Percentiles rank a stretch among this genome's conserved stretches.
Evolutionary conservation across 1,139 yeast genomes (phyloP).

Genomic region (Diutina rugosa): DNA sequence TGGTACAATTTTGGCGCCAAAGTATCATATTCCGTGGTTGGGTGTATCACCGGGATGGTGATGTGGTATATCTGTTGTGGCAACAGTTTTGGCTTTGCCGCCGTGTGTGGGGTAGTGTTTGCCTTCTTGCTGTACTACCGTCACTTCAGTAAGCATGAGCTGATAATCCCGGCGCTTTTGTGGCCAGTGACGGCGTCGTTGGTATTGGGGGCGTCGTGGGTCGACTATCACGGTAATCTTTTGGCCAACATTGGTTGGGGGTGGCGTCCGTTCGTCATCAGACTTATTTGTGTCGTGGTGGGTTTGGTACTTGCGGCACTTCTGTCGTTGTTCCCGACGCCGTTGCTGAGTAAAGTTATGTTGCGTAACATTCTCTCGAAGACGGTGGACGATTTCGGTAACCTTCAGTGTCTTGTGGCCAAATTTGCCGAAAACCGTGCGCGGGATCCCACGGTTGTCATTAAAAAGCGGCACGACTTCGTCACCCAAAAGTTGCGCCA

Average conservation of each 20-base stretch:
- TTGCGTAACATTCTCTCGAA: constrained; percentile 15
- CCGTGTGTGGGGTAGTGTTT: constrained; percentile 17
- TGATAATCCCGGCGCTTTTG: constrained; percentile 18
- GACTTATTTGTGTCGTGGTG: constrained; percentile 17
- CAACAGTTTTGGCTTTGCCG: constrained; percentile 20
- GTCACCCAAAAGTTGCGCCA: constrained; percentile 13
- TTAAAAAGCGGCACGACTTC: constrained; percentile 12
- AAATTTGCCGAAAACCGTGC: constrained; percentile 15
- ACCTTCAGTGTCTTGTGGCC: constrained; percentile 17
- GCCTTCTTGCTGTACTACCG: constrained; percentile 15
- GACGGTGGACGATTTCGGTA: constrained; percentile 11
- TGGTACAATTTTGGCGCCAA: constrained; percentile 17
- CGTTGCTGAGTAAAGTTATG: constrained; percentile 18
- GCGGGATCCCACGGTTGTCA: constrained; percentile 11
- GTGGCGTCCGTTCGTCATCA: constrained; percentile 15
- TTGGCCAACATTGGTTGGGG: constrained; percentile 17
- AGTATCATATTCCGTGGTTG: constrained; percentile 17
- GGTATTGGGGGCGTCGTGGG: constrained; percentile 26
- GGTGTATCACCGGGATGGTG: constrained; percentile 20
- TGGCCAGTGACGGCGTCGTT: constrained; percentile 17
- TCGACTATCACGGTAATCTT: constrained; percentile 11
- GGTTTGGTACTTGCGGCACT: constrained; percentile 20
- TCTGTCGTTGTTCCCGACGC: constrained; percentile 19
- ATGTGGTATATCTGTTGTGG: constrained; percentile 27
- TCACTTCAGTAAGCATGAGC: constrained; percentile 19